These are phyloP conservation scores for Cadophora sp. DNA, from an alignment of 2,329 filamentous ascomycete species.

Conservation along the genomic window DNA sequence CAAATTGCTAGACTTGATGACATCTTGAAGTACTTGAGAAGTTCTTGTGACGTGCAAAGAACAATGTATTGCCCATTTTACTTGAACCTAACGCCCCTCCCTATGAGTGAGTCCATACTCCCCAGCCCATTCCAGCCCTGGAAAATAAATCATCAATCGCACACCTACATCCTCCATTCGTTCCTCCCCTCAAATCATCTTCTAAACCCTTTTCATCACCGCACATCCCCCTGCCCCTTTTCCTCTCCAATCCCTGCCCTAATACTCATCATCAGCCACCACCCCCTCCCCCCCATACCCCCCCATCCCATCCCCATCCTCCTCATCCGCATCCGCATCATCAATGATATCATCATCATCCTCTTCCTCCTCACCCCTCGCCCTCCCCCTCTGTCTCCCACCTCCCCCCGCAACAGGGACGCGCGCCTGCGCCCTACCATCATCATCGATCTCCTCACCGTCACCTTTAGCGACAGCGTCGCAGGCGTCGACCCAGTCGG, in stretches of 20 bases:
- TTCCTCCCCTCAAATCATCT: not conserved
- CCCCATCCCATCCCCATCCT: slow-evolving; percentile 49
- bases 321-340: slow-evolving; percentile 47
- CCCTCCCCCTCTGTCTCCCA: slow-evolving; percentile 25
- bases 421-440: slow-evolving; percentile 35
- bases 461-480: slow-evolving; percentile 73
- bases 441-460: slow-evolving; percentile 47
- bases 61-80: slow-evolving; percentile 21
- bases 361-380: slow-evolving; percentile 40
- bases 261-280: slow-evolving; percentile 63
- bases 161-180: not conserved
- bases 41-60: not conserved
- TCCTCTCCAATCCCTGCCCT: slow-evolving; percentile 1
- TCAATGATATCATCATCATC: slow-evolving; percentile 47
- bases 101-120: slow-evolving; percentile 26
- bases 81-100: slow-evolving; percentile 28
- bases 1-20: not conserved
- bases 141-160: not conserved
- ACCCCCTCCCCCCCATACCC: slow-evolving; percentile 61
- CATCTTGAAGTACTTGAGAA: not conserved
- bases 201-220: not conserved
- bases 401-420: slow-evolving; percentile 20
- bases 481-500: slow-evolving; percentile 97
- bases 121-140: slow-evolving; percentile 17
- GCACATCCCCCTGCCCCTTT: not conserved